Conservation (phyloP, 768 basidiomycete genomes). For the Tricholoma furcatifolium region DNA sequence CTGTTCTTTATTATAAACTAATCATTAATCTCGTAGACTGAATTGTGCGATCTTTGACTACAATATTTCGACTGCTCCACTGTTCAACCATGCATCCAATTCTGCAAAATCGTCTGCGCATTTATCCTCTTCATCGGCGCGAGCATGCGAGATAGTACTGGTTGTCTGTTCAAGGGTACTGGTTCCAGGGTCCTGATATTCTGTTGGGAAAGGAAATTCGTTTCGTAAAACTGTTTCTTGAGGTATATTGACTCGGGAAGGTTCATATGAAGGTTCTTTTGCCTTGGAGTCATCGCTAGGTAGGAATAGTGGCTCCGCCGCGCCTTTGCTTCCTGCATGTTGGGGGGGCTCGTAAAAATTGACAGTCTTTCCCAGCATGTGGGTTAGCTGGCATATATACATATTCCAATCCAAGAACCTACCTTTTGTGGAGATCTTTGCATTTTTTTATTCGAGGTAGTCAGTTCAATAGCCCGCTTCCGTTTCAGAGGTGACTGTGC, state of each 20-base stretch:
- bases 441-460: neutral
- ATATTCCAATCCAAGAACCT: too few species aligned
- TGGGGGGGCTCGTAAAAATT: neutral
- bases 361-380: neutral
- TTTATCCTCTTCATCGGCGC: conserved; percentile 14
- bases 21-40: neutral
- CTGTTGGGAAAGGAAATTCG: conserved; percentile 32
- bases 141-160: neutral
- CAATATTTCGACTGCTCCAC: conserved; percentile 59
- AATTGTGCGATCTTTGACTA: conserved; percentile 9
- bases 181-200: conserved; percentile 7
- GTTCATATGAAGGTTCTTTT: neutral
- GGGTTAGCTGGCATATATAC: neutral
- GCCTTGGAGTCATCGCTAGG: conserved; percentile 3
- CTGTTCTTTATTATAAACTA: conserved; percentile 4
- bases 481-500: neutral
- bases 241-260: neutral
- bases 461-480: neutral
- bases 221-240: conserved; percentile 6
- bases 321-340: neutral
- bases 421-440: neutral
- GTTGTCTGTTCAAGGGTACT: conserved; percentile 2
- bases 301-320: conserved; percentile 5
- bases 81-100: conserved; percentile 67
- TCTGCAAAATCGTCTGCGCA: conserved; percentile 55